Evolutionary conservation across 768 basidiomycete species (phyloP).

Genomic region (Tulasnella sp.): DNA sequence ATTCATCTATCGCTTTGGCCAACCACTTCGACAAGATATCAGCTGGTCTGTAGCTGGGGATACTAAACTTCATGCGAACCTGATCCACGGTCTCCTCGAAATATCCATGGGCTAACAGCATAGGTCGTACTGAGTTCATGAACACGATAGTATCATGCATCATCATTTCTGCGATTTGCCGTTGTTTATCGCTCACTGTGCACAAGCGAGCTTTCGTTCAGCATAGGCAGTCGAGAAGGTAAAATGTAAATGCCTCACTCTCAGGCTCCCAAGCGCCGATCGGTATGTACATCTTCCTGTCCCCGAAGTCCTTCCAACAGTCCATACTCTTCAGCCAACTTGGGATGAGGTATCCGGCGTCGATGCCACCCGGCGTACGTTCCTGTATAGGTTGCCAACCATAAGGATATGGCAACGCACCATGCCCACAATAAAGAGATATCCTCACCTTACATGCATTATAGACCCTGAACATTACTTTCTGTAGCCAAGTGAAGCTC

Average conservation of each 20-base stretch:
- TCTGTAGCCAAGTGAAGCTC: too few species aligned
- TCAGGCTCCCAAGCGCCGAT: too few species aligned
- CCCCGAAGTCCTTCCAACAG: too few species aligned
- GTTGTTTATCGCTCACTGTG: not conserved
- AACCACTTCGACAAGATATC: too few species aligned
- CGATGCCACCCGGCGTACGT: not conserved
- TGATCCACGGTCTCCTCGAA: conserved; percentile 5
- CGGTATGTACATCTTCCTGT: too few species aligned
- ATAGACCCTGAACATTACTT: not conserved
- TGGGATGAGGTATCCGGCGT: too few species aligned
- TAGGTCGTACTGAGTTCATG: not conserved
- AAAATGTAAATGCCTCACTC: not conserved
- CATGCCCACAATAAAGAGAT: too few species aligned
- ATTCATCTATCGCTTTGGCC: too few species aligned
- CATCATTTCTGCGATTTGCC: not conserved
- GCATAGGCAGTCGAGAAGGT: not conserved
- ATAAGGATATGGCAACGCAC: too few species aligned
- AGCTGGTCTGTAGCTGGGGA: too few species aligned
- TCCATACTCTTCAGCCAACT: not conserved
- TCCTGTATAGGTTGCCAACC: not conserved
- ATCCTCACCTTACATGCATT: not conserved
- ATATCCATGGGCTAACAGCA: conserved; percentile 8
- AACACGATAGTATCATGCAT: not conserved
- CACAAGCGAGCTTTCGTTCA: not conserved
- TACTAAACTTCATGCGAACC: too few species aligned